Evolutionary conservation across 208 protist genomes (phyloP), one percentile per base, ranked within the genome.

Genomic region (Trypanosoma avium): DNA sequence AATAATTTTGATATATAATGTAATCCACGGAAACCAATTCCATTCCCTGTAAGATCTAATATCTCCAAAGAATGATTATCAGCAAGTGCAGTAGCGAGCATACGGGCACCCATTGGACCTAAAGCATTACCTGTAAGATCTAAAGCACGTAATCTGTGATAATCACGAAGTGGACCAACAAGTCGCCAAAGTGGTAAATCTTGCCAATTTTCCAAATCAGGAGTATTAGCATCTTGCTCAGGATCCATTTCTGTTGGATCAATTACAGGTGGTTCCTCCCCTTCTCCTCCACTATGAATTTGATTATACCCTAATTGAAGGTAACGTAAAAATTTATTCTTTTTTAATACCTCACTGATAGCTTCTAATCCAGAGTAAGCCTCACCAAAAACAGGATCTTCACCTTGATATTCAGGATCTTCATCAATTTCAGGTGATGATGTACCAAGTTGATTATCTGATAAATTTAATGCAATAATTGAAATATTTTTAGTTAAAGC

Each of bases 251-350:
- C 79, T 29, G 58, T n/a, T 9, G 42, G 42, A 38, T 77, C 73
- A 22, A 76, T 62, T 5, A 55, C 36, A 1, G 67, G 59, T 38
- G 67, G 49, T 1, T 73, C 76, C 30, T 91, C 84, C 1, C 77
- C 69, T 13, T 90, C 85, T n/a, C 83, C 84, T 48, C 84, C 89
- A 27, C 79, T 72, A 81, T 93, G 86, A 50, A 96, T 86, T 52
- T 88, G 75, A 53, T 96, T 96, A 29, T 87, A 49, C 5, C 59
- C 62, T 6, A 96, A 61, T 10, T 77, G 76, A 62, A 96, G 77
- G 49, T 81, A 73, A 19, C 84, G 80, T 46, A 96, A 55, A 56
- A 96, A 94, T 60, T 96, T 96, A 57, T 96, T 96, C 70, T 94
- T 94, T 67, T 93, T 93, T 15, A 96, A 67, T 56, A 96, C 71